Percentiles rank a stretch among this genome's conserved stretches.
These are phyloP conservation scores for Fusarium pseudonygamai DNA, from an alignment of 2,329 filamentous ascomycete genomes.

Conservation along the genomic window DNA sequence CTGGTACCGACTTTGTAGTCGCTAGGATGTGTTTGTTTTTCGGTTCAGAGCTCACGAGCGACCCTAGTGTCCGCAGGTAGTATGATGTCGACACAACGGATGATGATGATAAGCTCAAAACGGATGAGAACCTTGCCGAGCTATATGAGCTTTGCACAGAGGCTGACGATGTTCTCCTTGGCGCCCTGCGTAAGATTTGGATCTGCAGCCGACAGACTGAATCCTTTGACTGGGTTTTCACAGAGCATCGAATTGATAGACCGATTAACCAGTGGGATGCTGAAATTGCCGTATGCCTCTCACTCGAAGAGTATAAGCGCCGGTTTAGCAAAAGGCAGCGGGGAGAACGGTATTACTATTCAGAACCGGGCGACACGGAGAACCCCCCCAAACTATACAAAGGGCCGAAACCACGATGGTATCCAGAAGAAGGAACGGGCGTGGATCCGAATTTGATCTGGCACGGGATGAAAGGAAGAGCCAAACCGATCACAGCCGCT, in stretches of 20 bases:
- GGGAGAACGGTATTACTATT: neutral
- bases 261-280: neutral
- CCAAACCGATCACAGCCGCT: neutral
- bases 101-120: no score
- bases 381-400: neutral
- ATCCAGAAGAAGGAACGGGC: neutral
- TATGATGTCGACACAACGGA: no score
- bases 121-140: neutral
- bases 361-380: no score
- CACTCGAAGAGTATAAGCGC: neutral
- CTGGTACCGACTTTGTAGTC: neutral
- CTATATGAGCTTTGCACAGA: neutral
- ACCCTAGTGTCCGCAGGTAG: neutral
- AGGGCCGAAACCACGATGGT: neutral
- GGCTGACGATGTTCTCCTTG: neutral
- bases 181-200: neutral
- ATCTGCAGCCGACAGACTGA: neutral
- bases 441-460: neutral
- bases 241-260: rapidly evolving
- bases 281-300: neutral
- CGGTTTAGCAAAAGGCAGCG: neutral
- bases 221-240: neutral
- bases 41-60: neutral
- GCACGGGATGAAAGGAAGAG: neutral
- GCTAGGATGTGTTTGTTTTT: conserved; percentile 1